Percentiles rank a stretch among this genome's conserved stretches.
Conservation (phyloP, 352 stramenopile species). For the Globisporangium lucens region DNA sequence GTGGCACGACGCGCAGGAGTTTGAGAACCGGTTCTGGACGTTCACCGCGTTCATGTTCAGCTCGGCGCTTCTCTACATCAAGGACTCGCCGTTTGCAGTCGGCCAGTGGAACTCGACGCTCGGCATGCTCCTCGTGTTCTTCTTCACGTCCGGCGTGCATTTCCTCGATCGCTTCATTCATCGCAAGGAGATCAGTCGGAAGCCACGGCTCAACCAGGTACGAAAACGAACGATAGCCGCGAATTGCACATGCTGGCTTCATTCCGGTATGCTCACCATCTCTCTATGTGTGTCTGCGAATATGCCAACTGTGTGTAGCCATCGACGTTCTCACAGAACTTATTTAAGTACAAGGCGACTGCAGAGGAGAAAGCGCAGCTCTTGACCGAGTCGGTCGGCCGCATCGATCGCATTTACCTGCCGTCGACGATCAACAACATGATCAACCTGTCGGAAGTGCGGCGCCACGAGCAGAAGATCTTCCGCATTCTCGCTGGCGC, state of each 20-base stretch:
- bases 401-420: slow-evolving; percentile 82
- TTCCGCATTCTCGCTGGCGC: slow-evolving; percentile 94
- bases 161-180: slow-evolving; percentile 84
- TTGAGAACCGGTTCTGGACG: slow-evolving; percentile 98
- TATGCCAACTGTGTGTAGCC: slow-evolving; percentile 21
- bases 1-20: slow-evolving; percentile 91
- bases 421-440: slow-evolving; percentile 89
- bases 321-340: slow-evolving; percentile 57
- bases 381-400: slow-evolving; percentile 63
- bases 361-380: slow-evolving; percentile 77
- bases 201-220: slow-evolving; percentile 49
- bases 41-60: slow-evolving; percentile 93
- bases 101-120: slow-evolving; percentile 70
- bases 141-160: slow-evolving; percentile 76
- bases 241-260: not conserved
- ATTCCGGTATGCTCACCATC: not conserved
- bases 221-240: not conserved
- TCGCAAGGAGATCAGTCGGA: slow-evolving; percentile 64
- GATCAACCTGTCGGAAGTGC: slow-evolving; percentile 78
- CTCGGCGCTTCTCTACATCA: slow-evolving; percentile 91
- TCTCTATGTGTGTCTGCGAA: slow-evolving; percentile 1
- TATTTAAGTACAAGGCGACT: slow-evolving; percentile 82
- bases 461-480: slow-evolving; percentile 92
- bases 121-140: slow-evolving; percentile 71
- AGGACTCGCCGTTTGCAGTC: slow-evolving; percentile 90